phyloP scores from a whole-genome alignment of 2,329 filamentous ascomycete genomes.

The Zasmidium citrigriseum region DNA sequence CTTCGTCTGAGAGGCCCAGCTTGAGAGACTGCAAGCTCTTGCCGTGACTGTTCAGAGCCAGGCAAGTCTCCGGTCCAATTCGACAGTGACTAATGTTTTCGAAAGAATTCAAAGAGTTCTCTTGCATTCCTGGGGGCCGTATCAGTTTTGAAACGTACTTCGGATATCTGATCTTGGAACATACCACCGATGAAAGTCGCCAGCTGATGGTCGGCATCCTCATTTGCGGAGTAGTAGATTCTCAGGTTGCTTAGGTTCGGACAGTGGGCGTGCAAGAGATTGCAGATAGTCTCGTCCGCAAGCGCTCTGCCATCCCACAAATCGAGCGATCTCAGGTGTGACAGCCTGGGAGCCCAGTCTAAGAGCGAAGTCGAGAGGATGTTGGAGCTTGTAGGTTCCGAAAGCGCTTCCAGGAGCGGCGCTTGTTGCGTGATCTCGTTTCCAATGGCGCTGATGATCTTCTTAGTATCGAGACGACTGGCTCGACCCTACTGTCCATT shows the following conservation, averaged over 20 bases:
- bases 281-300: conserved; percentile 53
- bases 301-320: conserved; percentile 64
- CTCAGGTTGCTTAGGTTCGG: conserved; percentile 62
- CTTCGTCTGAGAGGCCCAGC: conserved; percentile 52
- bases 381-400: conserved; percentile 43
- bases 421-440: conserved; percentile 41
- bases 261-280: conserved; percentile 59
- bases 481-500: conserved; percentile 14
- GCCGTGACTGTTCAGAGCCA: conserved; percentile 54
- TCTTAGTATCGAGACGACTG: conserved; percentile 41
- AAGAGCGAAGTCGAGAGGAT: conserved; percentile 56
- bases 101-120: conserved; percentile 61
- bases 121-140: conserved; percentile 49
- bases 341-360: conserved; percentile 60
- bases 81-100: conserved; percentile 58
- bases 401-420: conserved; percentile 55
- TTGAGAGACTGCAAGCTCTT: conserved; percentile 57
- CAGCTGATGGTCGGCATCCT: conserved; percentile 51
- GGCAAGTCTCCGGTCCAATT: conserved; percentile 57
- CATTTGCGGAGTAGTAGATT: conserved; percentile 52
- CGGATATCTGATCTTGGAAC: background rate
- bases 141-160: no score
- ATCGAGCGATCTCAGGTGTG: conserved; percentile 59
- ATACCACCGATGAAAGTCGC: conserved; percentile 19
- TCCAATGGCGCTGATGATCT: conserved; percentile 51